Evolutionary conservation across 73 alveolate genomes (phyloP), one percentile per base, ranked within the genome.

Genomic region (Blepharisma japonicum): DNA sequence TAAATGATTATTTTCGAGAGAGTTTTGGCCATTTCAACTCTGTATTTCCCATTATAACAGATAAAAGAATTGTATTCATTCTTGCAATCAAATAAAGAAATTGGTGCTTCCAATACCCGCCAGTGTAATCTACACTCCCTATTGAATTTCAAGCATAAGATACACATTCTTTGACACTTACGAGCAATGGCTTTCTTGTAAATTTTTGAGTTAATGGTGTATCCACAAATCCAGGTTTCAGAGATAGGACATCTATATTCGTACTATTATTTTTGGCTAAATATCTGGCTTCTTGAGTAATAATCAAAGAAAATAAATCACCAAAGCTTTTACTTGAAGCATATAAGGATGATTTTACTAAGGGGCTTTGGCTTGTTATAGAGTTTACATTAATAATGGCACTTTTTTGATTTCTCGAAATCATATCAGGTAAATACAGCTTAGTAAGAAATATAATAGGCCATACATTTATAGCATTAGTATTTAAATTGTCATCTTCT

Each of bases 321-420:
- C 21, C 23, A 50, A 25, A 82, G 32, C 68, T 77, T 66, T 82
- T 77, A 27, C 80, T 45, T 8, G 85, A 80, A 11, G 67, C 42
- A 21, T 82, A 77, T 11, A 77, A 46, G 11, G 89, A 77, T 18
- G 46, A 21, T 32, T 85, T 85, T n/a, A 74, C 81, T 0, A 72
- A 6, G 18, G 85, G 89, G 9, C 70, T 6, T 6, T 6, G 7
- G 2, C 27, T 67, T 18, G 47, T 39, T 20, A 39, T 61, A 14
- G 74, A 61, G 74, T 48, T 61, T 61, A 61, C 18, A 25, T 61
- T 61, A 9, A 61, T 61, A 18, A 61, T 18, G 5, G 74, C 74
- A 25, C 74, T 61, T 20, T n/a, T n/a, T 9, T n/a, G 38, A 0
- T n/a, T 14, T 18, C 74, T 14, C 18, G 14, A 14, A 8, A 61